Percentiles rank a stretch among this genome's conserved stretches.
Evolutionary conservation across 2,329 filamentous ascomycete genomes (phyloP).

Genomic region (Colletotrichum tabaci): DNA sequence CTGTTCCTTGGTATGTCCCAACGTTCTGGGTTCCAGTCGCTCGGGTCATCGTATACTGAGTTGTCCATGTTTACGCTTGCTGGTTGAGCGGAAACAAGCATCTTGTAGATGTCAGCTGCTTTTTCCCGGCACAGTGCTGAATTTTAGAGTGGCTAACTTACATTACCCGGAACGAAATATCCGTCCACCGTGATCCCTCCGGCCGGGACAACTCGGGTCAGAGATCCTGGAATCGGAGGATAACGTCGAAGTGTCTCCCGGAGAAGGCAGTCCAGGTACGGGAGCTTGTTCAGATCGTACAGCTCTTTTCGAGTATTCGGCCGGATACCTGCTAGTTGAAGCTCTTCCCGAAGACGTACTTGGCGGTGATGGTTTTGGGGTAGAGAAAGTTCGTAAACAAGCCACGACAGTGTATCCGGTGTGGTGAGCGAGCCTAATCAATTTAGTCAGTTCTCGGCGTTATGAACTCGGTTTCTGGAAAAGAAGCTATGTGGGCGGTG

Average conservation of each 20-base stretch:
- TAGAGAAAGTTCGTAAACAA: background rate
- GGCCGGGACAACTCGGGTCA: background rate
- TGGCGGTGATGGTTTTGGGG: background rate
- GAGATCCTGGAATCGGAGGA: background rate
- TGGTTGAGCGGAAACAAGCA: background rate
- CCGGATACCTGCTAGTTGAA: too few relatives aligned
- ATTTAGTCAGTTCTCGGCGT: background rate
- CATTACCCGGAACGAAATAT: background rate
- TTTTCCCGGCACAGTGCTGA: background rate
- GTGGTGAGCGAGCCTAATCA: background rate
- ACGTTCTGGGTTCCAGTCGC: too few relatives aligned
- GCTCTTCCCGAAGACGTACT: background rate
- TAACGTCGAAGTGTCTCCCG: background rate
- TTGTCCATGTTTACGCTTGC: background rate
- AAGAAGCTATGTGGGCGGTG: background rate
- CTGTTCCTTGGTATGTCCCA: background rate
- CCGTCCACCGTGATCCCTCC: background rate
- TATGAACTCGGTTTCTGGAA: background rate
- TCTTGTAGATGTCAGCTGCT: background rate
- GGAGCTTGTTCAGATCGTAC: too few relatives aligned
- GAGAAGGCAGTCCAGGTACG: too few relatives aligned
- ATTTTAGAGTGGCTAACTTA: background rate
- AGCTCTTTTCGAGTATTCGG: too few relatives aligned
- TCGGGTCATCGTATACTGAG: too few relatives aligned
- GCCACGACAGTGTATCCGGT: background rate